Evolutionary conservation across 495 filamentous ascomycete species (phyloP).

Genomic region (Talaromyces trachyspermus): DNA sequence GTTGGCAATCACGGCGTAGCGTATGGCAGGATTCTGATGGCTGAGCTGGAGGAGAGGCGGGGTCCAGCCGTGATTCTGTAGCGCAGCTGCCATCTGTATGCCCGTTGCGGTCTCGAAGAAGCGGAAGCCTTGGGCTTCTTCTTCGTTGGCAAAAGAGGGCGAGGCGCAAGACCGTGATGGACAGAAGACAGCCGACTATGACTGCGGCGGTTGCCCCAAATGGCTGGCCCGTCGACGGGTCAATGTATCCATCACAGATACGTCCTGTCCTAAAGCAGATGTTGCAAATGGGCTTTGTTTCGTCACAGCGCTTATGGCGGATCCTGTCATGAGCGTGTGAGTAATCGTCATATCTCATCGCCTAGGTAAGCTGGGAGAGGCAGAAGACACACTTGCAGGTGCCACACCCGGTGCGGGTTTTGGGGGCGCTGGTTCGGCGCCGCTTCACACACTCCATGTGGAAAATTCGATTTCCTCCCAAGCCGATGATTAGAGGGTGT

Average conservation of each 20-base stretch:
- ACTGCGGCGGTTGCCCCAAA: not conserved
- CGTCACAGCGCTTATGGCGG: not conserved
- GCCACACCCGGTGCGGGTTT: not conserved
- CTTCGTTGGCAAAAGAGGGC: not conserved
- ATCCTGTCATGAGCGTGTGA: not conserved
- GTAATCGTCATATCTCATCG: not conserved
- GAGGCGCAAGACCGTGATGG: not conserved
- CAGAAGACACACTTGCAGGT: not conserved
- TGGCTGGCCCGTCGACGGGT: not conserved
- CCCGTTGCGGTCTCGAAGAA: not conserved
- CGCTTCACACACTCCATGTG: not conserved
- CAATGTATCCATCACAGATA: conserved; percentile 1
- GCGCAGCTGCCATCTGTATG: not conserved
- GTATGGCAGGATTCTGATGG: not conserved
- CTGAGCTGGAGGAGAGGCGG: not conserved
- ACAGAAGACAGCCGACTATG: not conserved
- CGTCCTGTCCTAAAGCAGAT: not conserved
- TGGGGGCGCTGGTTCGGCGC: not conserved
- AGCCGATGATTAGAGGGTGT: no score
- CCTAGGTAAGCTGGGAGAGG: not conserved
- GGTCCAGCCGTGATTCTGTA: not conserved
- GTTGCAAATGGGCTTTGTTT: conserved; percentile 1
- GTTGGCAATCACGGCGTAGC: not conserved
- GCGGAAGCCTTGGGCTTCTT: not conserved
- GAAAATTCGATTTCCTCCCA: not conserved